Evolutionary conservation across 129 eudicot species (phyloP), one percentile per base, ranked within the genome.

Genomic region (Flaveria trinervia): DNA sequence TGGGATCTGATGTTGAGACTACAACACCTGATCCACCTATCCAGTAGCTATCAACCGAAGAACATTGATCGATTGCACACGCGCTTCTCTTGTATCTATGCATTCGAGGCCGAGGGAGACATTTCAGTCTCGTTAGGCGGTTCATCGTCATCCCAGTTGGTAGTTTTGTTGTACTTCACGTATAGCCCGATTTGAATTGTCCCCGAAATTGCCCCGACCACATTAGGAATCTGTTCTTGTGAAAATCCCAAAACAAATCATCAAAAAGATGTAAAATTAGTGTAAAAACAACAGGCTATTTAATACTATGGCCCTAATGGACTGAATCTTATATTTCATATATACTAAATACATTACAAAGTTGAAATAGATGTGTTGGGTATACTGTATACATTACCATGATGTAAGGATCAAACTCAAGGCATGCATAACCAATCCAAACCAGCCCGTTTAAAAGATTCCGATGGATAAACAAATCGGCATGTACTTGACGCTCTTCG

Each of bases 401-500:
- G 82, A 93, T 65, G 79, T 64, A 85, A 14, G 87, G 87, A 86
- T 93, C 98, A 57, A 93, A 77, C 46, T 77, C 87, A 73, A 91
- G 81, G 69, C 76, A 56, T 15, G 96, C 91, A 69, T 93, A 93
- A 49, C 60, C 54, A 14, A 81, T 7, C 97, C 98, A 93, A 15
- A 83, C 70, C 8, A 68, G 30, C 1, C 93, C 98, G 77, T 91
- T 93, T 2, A 77, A 30, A 39, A 93, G 89, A 86, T 84, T 15
- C 93, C 89, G 2, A 90, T 65, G 20, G 98, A 93, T 3, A 93
- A 64, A 48, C 67, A 76, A 33, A 93, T 83, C 16, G 97, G 97
- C 98, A 90, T 91, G 90, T 74, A 93, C 77, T 83, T 91, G 4
- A 93, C 96, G 73, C 98, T 93, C 92, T 89, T 93, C 7, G 97